phyloP scores from a whole-genome alignment of 1,139 yeast species.

The Entelexis paramagnoliae region DNA sequence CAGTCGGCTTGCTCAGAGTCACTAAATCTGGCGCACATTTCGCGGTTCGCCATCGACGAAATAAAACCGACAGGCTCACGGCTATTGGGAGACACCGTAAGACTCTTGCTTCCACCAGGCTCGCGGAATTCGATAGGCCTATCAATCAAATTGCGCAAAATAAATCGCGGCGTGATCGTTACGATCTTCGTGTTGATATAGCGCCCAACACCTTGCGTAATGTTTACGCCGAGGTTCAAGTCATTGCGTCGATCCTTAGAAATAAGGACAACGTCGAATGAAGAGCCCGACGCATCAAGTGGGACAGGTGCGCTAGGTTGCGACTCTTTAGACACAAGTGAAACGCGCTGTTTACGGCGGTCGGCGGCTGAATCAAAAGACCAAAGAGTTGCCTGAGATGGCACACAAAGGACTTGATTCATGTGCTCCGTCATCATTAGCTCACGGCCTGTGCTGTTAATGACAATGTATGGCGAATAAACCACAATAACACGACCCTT shows the following conservation, averaged over 20 bases:
- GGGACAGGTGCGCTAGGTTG: conserved; percentile 53
- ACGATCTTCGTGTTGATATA: conserved; percentile 70
- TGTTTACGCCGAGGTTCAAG: conserved; percentile 61
- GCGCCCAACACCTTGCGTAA: conserved; percentile 77
- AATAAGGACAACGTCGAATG: conserved; percentile 51
- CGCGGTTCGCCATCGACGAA: conserved; percentile 22
- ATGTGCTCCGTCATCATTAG: conserved; percentile 49
- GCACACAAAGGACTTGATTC: conserved; percentile 36
- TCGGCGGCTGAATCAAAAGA: conserved; percentile 48
- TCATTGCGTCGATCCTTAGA: conserved; percentile 52
- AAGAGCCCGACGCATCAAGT: conserved; percentile 84
- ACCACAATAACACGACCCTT: conserved; percentile 46
- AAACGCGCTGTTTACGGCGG: conserved; percentile 9
- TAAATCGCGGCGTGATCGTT: conserved; percentile 71
- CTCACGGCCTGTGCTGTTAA: conserved; percentile 69
- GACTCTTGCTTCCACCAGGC: conserved; percentile 34
- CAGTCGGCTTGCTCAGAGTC: conserved; percentile 53
- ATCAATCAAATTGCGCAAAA: conserved; percentile 53
- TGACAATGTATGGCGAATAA: conserved; percentile 71
- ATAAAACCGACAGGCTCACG: conserved; percentile 58
- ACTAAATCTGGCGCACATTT: conserved; percentile 41
- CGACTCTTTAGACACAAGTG: conserved; percentile 7
- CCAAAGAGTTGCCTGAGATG: conserved; percentile 63
- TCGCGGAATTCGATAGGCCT: conserved; percentile 56
- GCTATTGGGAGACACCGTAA: conserved; percentile 39